These are phyloP conservation scores for Cicer chorassanicum DNA, from an alignment of 306 rosid genomes.

Conservation along the genomic window DNA sequence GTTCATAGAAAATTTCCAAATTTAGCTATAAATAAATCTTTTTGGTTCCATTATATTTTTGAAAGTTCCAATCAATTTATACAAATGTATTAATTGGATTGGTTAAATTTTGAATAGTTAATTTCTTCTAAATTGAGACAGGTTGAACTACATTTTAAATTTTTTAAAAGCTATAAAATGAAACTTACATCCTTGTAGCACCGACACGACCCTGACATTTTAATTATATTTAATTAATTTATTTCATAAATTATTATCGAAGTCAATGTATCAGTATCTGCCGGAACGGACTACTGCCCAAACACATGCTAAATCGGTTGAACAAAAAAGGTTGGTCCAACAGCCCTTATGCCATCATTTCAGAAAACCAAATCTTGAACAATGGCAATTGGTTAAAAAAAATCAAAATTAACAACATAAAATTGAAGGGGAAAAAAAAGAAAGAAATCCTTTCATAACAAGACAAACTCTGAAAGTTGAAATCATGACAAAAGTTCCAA, in stretches of 20 bases:
- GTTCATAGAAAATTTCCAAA: too few relatives aligned
- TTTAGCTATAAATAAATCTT: neutral
- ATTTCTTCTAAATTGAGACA: neutral
- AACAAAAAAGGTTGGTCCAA: neutral
- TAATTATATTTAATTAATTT: too few relatives aligned
- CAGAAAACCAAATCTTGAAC: neutral
- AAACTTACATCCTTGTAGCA: too few relatives aligned
- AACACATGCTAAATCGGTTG: neutral
- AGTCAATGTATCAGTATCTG: too few relatives aligned
- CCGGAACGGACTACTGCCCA: too few relatives aligned
- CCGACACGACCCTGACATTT: too few relatives aligned
- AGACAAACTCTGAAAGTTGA: conserved; percentile 44
- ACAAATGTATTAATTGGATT: neutral
- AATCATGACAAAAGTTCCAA: conserved; percentile 41
- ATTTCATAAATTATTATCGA: too few relatives aligned
- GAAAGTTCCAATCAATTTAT: neutral
- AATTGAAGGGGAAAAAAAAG: neutral
- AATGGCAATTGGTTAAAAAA: conserved; percentile 25
- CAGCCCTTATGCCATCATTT: conserved; percentile 2
- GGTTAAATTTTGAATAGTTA: neutral
- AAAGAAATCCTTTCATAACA: conserved; percentile 8
- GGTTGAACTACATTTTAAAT: too few relatives aligned
- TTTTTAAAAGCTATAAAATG: too few relatives aligned
- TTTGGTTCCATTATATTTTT: neutral
- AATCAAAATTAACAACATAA: conserved; percentile 13